These are phyloP conservation scores for Debaryomyces coudertii DNA, from an alignment of 1,139 yeast species.

Conservation along the genomic window DNA sequence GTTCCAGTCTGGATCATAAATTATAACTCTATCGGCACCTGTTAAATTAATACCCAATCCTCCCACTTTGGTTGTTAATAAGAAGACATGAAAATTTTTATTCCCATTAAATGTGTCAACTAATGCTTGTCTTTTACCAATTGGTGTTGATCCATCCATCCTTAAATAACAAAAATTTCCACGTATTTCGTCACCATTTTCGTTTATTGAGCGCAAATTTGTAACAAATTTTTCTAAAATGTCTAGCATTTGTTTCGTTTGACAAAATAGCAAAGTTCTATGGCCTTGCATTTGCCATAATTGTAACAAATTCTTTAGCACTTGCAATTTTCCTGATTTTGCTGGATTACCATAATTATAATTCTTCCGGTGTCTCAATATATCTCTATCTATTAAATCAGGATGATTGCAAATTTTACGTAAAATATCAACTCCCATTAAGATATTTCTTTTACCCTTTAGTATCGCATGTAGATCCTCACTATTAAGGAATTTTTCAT, in stretches of 20 bases:
- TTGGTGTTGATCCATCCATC: conserved; percentile 95
- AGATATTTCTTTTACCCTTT: conserved; percentile 76
- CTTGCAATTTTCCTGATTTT: conserved; percentile 91
- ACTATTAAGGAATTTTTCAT: conserved; percentile 72
- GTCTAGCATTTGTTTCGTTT: conserved; percentile 91
- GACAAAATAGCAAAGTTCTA: conserved; percentile 82
- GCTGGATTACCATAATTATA: conserved; percentile 64
- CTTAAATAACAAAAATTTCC: conserved; percentile 56
- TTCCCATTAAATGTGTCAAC: conserved; percentile 81
- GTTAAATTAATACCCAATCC: conserved; percentile 93
- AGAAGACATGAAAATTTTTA: conserved; percentile 60
- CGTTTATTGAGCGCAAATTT: conserved; percentile 36
- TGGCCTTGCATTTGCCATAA: conserved; percentile 81
- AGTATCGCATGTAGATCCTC: conserved; percentile 75
- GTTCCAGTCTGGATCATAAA: conserved; percentile 98
- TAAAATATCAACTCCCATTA: conserved; percentile 87
- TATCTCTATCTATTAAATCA: conserved; percentile 69
- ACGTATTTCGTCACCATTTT: conserved; percentile 16
- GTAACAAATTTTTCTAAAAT: conserved; percentile 68
- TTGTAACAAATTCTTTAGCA: conserved; percentile 71
- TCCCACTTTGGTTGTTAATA: conserved; percentile 92
- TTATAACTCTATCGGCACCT: conserved; percentile 93
- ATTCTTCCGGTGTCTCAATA: conserved; percentile 40
- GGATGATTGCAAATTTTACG: conserved; percentile 97
- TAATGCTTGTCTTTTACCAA: conserved; percentile 69